These are phyloP conservation scores for Pyrus bretschneideri DNA, from an alignment of 306 rosid species.

Conservation along the genomic window DNA sequence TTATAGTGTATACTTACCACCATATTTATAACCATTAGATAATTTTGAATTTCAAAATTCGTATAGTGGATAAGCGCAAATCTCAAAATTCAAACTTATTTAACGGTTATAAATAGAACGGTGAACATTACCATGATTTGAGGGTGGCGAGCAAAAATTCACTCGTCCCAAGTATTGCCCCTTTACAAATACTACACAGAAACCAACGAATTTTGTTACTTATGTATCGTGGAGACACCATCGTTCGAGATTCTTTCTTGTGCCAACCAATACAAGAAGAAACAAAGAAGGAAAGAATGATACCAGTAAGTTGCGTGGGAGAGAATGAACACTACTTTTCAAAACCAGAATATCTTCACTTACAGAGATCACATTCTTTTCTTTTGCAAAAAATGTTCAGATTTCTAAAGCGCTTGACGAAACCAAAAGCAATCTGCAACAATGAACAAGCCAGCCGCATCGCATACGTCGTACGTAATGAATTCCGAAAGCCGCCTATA, in stretches of 20 bases:
- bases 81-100: too few relatives aligned
- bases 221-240: slow-evolving; percentile 5
- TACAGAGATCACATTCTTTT: slow-evolving; percentile 18
- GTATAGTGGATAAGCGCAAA: too few relatives aligned
- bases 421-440: slow-evolving; percentile 12
- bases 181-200: background rate
- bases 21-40: too few relatives aligned
- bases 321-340: slow-evolving; percentile 10
- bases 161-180: too few relatives aligned
- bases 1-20: too few relatives aligned
- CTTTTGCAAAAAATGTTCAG: slow-evolving; percentile 15
- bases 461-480: background rate
- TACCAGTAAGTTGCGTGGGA: slow-evolving; percentile 26
- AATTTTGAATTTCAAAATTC: too few relatives aligned
- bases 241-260: slow-evolving; percentile 19
- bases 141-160: too few relatives aligned
- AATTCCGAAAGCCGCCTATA: slow-evolving; percentile 4
- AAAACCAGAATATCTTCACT: slow-evolving; percentile 27
- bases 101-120: too few relatives aligned
- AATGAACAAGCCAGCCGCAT: background rate
- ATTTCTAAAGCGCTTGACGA: slow-evolving; percentile 12
- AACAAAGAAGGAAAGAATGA: slow-evolving; percentile 55
- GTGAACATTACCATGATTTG: too few relatives aligned
- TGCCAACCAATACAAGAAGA: slow-evolving; percentile 17
- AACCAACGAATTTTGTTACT: background rate